Evolutionary conservation across 2,329 filamentous ascomycete species (phyloP), one percentile per base, ranked within the genome.

Genomic region (Spiromastix sp.): DNA sequence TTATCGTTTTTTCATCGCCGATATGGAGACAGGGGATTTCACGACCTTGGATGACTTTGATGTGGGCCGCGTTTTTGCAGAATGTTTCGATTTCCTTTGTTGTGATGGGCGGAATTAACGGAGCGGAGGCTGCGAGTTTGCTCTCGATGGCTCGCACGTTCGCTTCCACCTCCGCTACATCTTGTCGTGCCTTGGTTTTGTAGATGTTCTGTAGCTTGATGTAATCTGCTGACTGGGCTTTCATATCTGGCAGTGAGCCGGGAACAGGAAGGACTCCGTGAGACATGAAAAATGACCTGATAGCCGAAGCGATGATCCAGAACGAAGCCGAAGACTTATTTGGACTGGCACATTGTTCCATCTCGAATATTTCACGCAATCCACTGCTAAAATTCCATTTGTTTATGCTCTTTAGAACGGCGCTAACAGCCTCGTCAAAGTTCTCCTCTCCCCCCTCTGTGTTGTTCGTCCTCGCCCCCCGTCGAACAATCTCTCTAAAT

Each of bases 181-280:
- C 91, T 50, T 73, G 66, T 21, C 81, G 77, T 28, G 91, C 86
- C 59, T 94, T 93, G 15, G 68, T 61, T 61, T 93, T 95, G 73
- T 96, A 98, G 40, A 96, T 76, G 48, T 83, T 89, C 56, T 96
- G 91, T 9, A 98, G 71, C 49, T 79, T 71, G 46, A 98, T 81
- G 63, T 98, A 98, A 42, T 93, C 81, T 37, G 71, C 76, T 3
- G 87, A 94, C 53, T 89, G 76, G 2, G 91, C 86, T 65, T 98
- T 98, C 91, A 98, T 98, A 57, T 98, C 91, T 2, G 93, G 91
- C 2, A 98, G 67, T 3, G 81, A 78, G 9, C 91, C 93, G 1
- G 87, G 81, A 0, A 98, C 67, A 11, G 91, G 91, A 4, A 98
- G 70, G 18, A 79, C 71, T 5, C 70, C 64, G 53, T 95, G 77